Percentiles rank a stretch among this genome's conserved stretches.
Evolutionary conservation across 2,329 filamentous ascomycete genomes (phyloP).

Genomic region (Penicillium sp.): DNA sequence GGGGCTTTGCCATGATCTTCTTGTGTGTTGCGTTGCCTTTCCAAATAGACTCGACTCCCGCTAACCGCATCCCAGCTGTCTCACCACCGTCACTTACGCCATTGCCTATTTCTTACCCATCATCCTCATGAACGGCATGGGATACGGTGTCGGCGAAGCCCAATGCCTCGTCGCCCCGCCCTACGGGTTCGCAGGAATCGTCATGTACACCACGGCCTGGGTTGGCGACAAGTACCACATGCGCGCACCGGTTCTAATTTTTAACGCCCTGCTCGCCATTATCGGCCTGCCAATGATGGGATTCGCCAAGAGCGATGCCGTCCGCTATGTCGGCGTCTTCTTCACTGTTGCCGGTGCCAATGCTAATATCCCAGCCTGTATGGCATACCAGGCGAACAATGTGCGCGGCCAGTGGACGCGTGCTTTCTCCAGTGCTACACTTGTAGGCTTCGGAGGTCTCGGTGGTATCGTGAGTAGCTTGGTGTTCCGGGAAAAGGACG

Average conservation of each 20-base stretch:
- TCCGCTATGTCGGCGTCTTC: conserved; percentile 73
- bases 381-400: conserved; percentile 85
- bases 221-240: conserved; percentile 64
- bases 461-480: conserved; percentile 74
- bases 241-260: conserved; percentile 64
- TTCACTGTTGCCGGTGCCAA: conserved; percentile 73
- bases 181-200: conserved; percentile 62
- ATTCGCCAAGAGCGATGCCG: conserved; percentile 55
- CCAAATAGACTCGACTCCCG: neutral
- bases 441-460: conserved; percentile 73
- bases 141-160: conserved; percentile 61
- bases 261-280: conserved; percentile 64
- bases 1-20: conserved; percentile 55
- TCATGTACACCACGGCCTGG: conserved; percentile 61
- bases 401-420: conserved; percentile 87
- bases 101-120: conserved; percentile 77
- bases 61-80: conserved; percentile 53
- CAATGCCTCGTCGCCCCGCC: conserved; percentile 72
- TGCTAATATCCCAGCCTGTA: conserved; percentile 69
- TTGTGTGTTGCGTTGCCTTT: conserved; percentile 28
- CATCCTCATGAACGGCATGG: conserved; percentile 63
- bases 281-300: conserved; percentile 72
- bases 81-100: conserved; percentile 72
- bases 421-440: conserved; percentile 71
- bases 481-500: conserved; percentile 59